Percentiles rank a stretch among this genome's conserved stretches.
phyloP scores from a whole-genome alignment of 352 stramenopile genomes.

The Phytophthora sp. region DNA sequence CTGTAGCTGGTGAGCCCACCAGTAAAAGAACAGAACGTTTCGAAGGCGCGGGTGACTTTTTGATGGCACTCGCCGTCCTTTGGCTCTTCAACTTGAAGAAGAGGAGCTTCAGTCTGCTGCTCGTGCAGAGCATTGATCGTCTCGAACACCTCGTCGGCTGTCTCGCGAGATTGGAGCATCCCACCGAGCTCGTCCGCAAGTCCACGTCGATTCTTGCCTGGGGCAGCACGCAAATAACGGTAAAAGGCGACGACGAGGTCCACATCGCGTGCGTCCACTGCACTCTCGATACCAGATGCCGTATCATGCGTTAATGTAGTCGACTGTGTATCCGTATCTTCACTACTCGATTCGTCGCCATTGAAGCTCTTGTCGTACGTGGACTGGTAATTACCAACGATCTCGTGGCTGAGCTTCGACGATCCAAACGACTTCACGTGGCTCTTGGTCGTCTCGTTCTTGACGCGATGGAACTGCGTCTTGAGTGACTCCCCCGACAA shows the following conservation, averaged over 20 bases:
- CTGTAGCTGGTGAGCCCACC: constrained; percentile 71
- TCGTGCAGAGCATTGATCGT: constrained; percentile 48
- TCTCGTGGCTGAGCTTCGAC: constrained; percentile 66
- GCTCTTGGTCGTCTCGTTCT: constrained; percentile 79
- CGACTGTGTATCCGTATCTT: background rate
- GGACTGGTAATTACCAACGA: constrained; percentile 86
- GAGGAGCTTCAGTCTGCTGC: constrained; percentile 22
- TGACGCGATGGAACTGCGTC: constrained; percentile 75
- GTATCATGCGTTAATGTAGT: background rate
- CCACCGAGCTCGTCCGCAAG: constrained; percentile 53
- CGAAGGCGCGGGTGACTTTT: constrained; percentile 36
- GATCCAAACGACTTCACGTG: constrained; percentile 82
- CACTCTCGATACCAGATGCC: constrained; percentile 21
- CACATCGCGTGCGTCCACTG: constrained; percentile 72
- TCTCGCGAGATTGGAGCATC: constrained; percentile 54
- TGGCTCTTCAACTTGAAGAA: constrained; percentile 39
- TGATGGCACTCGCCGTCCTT: constrained; percentile 49
- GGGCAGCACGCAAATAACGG: constrained; percentile 65
- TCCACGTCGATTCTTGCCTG: constrained; percentile 38
- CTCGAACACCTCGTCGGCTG: constrained; percentile 62
- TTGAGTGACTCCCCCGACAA: constrained; percentile 81
- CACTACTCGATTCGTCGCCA: constrained; percentile 28
- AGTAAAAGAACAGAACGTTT: constrained; percentile 35
- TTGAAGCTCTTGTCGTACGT: constrained; percentile 62
- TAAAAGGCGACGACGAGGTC: constrained; percentile 83